Evolutionary conservation across 2,329 filamentous ascomycete genomes (phyloP).

Genomic region (Botryotinia convoluta): DNA sequence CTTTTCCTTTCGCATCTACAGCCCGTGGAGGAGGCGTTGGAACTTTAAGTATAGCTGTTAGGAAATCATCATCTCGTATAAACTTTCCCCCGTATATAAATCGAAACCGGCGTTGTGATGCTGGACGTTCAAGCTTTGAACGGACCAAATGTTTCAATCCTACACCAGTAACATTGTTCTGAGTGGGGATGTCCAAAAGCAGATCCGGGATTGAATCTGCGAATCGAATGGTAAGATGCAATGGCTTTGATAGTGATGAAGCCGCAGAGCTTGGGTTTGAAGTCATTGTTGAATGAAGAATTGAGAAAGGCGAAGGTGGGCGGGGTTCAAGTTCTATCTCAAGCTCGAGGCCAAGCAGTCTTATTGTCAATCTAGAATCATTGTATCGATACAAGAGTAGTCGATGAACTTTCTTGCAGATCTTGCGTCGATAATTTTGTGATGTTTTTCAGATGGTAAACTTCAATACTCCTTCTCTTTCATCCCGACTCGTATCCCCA

Average conservation of each 20-base stretch:
- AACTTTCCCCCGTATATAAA: constrained; percentile 89
- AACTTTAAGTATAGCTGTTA: constrained; percentile 66
- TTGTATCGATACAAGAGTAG: neutral
- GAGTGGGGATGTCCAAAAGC: constrained; percentile 68
- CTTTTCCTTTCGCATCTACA: constrained; percentile 50
- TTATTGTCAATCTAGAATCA: neutral
- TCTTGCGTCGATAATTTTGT: neutral
- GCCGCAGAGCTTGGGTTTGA: constrained; percentile 6
- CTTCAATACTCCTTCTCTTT: neutral
- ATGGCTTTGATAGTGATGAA: constrained; percentile 34
- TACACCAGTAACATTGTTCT: constrained; percentile 68
- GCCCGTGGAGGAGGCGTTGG: constrained; percentile 50
- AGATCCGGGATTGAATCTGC: constrained; percentile 81
- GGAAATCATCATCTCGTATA: constrained; percentile 68
- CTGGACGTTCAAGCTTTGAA: constrained; percentile 58
- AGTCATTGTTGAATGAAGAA: neutral
- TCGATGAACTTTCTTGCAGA: neutral
- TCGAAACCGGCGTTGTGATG: constrained; percentile 70
- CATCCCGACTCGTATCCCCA: neutral
- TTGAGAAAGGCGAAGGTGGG: neutral
- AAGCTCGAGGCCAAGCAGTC: neutral
- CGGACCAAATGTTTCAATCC: constrained; percentile 83
- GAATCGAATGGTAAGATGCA: constrained; percentile 88
- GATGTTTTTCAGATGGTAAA: neutral
- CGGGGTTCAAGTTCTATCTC: neutral